A percentile compares a stretch with the other conserved stretches of the same genome.
These are phyloP conservation scores for Fagopyrum esculentum DNA, from an alignment of 148 eudicot species.

Conservation along the genomic window DNA sequence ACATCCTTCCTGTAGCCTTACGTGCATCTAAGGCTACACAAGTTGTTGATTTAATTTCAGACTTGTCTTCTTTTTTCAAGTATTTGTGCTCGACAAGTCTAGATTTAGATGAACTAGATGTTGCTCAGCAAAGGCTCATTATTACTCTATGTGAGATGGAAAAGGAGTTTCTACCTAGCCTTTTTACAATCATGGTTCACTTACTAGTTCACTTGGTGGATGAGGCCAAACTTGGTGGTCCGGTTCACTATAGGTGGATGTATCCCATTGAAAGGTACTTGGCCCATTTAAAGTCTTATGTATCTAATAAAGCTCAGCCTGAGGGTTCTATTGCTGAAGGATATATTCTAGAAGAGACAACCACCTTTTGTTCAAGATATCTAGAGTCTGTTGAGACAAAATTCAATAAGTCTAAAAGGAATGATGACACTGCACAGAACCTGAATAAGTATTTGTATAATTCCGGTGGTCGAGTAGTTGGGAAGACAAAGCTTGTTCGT, in stretches of 20 bases:
- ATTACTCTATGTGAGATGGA: conserved; percentile 11
- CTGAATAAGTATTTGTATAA: neutral
- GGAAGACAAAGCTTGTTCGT: neutral
- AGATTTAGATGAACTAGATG: neutral
- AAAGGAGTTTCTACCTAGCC: conserved; percentile 8
- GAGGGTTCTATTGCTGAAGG: too few species aligned
- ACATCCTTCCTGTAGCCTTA: conserved; percentile 10
- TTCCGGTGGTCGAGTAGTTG: conserved; percentile 1
- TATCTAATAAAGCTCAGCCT: too few species aligned
- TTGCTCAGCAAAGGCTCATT: neutral
- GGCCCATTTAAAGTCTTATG: conserved; percentile 5
- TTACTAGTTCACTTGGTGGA: neutral
- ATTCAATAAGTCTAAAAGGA: neutral
- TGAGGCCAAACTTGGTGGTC: conserved; percentile 12
- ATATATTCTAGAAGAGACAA: too few species aligned
- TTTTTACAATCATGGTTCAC: conserved; percentile 18
- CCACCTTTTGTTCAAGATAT: neutral
- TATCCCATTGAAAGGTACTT: conserved; percentile 7
- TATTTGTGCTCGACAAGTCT: neutral
- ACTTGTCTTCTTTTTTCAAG: conserved; percentile 3
- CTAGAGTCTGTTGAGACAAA: neutral
- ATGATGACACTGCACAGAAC: neutral
- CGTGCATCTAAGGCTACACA: neutral
- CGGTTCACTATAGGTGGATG: neutral
- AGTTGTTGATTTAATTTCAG: neutral